A percentile compares a stretch with the other conserved stretches of the same genome.
These are phyloP conservation scores for Tylopilus balloui DNA, from an alignment of 768 basidiomycete species.

Conservation along the genomic window DNA sequence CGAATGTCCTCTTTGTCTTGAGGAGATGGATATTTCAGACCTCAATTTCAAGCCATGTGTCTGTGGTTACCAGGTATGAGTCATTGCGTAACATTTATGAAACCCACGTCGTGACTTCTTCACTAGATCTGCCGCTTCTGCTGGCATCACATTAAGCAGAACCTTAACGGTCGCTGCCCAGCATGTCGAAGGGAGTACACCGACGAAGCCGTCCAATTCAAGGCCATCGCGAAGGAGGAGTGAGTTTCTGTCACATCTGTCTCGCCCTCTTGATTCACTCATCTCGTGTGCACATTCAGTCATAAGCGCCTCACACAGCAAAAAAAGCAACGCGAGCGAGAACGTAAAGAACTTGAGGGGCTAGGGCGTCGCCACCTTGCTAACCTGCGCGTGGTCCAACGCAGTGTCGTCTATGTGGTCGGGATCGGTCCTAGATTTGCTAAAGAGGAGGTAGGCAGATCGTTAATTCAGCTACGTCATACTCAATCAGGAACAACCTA, in stretches of 20 bases:
- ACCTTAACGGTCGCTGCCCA: constrained; percentile 93
- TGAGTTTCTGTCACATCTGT: constrained; percentile 40
- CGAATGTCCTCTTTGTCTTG: constrained; percentile 96
- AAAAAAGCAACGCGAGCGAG: constrained; percentile 92
- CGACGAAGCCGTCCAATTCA: constrained; percentile 91
- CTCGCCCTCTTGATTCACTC: constrained; percentile 9
- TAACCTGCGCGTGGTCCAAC: constrained; percentile 94
- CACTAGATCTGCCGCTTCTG: constrained; percentile 95
- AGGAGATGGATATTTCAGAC: constrained; percentile 98
- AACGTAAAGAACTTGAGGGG: constrained; percentile 90
- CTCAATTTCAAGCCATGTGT: constrained; percentile 99
- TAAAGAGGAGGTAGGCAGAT: constrained; percentile 81
- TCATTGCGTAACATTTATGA: constrained; percentile 17
- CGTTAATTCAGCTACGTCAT: not conserved
- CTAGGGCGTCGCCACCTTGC: constrained; percentile 81
- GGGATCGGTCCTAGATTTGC: constrained; percentile 92
- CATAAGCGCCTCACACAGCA: constrained; percentile 93
- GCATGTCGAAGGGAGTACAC: constrained; percentile 93
- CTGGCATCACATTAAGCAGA: constrained; percentile 97
- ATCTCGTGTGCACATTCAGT: constrained; percentile 39
- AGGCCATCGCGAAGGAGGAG: constrained; percentile 94
- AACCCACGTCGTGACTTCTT: constrained; percentile 10
- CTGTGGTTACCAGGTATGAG: constrained; percentile 89
- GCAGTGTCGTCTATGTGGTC: constrained; percentile 93
- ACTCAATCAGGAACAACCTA: constrained; percentile 26